Percentiles rank a stretch among this genome's conserved stretches.
phyloP scores from a whole-genome alignment of 108 stramenopile genomes.

The Cyclotella baltica region DNA sequence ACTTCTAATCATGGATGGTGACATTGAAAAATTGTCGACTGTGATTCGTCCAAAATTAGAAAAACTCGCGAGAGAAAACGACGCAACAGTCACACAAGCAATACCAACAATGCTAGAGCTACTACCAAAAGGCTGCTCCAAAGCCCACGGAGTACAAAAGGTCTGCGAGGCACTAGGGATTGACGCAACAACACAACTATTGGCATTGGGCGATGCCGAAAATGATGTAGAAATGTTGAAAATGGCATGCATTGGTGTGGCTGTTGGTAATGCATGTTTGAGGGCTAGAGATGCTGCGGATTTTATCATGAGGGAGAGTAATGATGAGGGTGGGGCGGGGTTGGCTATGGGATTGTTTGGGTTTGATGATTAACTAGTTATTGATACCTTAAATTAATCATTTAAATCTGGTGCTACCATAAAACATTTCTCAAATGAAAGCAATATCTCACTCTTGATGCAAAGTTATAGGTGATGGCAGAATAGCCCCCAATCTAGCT shows the following conservation, averaged over 20 bases:
- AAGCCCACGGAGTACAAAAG: conserved; percentile 86
- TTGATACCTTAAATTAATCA: too few species aligned
- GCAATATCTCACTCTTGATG: too few species aligned
- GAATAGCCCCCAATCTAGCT: too few species aligned
- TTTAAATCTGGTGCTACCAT: too few species aligned
- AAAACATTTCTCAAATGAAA: too few species aligned
- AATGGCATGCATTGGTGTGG: conserved; percentile 82
- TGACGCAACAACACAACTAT: conserved; percentile 63
- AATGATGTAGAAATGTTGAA: conserved; percentile 91
- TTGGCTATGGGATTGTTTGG: conserved; percentile 80
- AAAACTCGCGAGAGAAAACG: conserved; percentile 58
- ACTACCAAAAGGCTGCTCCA: conserved; percentile 87
- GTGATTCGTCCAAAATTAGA: conserved; percentile 76
- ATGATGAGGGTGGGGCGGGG: conserved; percentile 93
- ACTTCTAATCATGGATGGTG: conserved; percentile 79
- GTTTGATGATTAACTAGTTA: conserved; percentile 29
- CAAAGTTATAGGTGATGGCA: too few species aligned
- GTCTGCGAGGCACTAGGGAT: conserved; percentile 81
- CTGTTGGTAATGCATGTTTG: conserved; percentile 87
- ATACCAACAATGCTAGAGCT: conserved; percentile 93
- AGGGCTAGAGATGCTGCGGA: conserved; percentile 79
- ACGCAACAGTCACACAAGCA: conserved; percentile 82
- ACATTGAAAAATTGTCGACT: conserved; percentile 58
- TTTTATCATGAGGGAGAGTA: conserved; percentile 77
- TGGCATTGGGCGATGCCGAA: conserved; percentile 94